Base-by-base conservation (phyloP, 345 rosid species). In the Hibiscus tridactylites region DNA sequence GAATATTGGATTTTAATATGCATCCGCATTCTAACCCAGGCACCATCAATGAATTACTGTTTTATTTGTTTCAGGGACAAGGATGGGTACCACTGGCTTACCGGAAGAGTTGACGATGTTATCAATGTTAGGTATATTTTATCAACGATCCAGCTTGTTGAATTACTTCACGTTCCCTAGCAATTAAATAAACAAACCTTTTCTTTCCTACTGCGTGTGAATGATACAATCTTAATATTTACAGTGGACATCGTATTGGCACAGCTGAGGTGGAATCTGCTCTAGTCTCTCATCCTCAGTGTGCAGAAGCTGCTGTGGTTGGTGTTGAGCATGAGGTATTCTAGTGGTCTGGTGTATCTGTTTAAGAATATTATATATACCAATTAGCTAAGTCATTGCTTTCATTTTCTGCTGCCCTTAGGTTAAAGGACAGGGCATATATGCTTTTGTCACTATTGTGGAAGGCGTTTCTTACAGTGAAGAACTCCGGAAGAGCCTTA, bases 181-280 rank as follows among this genome's bases (percentile, higher is more conserved):
- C 1, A 26, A 35, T 35, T 57, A 26, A n/a, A 42, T 8, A 44
- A 15, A 9, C 16, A 17, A 19, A 11, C 59, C 17, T 8, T 44
- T 26, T 13, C 46, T 46, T 54, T 64, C 29, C 50, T 42, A 1
- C 68, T 57, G 11, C 11, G 19, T 39, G 13, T 21, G 3, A 53
- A 53, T 7, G 57, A 72, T 65, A 33, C 64, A 44, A 57, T 71
- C 35, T n/a, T 75, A 13, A 35, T 77, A 64, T 81, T 39, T 79
- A 78, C 81, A 94, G 98, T 74, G 98, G 98, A 61, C 98, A 92
- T 83, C 97, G 99, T 58, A 95, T 95, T 17, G 99, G 99, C 76
- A 95, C 99, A 60, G 99, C 96, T 42, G 99, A 95, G 84, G 97
- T 95, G 46, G 99, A 95, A 85, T 95, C 99, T 83, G 99, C 99